Conservation (phyloP, 2,329 filamentous ascomycete genomes). For the Botrytis fabae region DNA sequence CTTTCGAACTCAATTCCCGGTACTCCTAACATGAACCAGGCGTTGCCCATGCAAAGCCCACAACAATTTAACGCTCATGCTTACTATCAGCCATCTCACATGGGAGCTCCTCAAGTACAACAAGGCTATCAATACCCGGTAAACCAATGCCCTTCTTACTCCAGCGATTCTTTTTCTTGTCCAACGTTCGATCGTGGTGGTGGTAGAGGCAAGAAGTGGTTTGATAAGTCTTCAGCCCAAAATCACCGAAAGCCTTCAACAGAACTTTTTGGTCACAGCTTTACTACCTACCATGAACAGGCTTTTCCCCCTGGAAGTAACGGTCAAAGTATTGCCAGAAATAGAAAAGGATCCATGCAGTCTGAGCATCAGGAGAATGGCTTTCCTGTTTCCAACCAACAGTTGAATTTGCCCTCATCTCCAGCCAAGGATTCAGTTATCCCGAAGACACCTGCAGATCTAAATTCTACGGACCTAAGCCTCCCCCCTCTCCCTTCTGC, state of each 20-base stretch:
- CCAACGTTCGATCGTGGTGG: slow-evolving; percentile 19
- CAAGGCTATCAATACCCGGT: slow-evolving; percentile 27
- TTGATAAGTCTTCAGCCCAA: slow-evolving; percentile 37
- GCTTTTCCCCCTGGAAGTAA: slow-evolving; percentile 30
- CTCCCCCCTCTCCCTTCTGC: slow-evolving; percentile 35
- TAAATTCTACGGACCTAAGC: slow-evolving; percentile 23
- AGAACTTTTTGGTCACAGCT: slow-evolving; percentile 35
- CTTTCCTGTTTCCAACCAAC: slow-evolving; percentile 29
- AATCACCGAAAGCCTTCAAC: slow-evolving; percentile 32
- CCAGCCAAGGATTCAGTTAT: slow-evolving; percentile 19
- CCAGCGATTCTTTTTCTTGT: slow-evolving; percentile 28
- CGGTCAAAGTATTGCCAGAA: slow-evolving; percentile 29
- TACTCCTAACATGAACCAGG: slow-evolving; percentile 67
- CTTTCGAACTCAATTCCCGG: slow-evolving; percentile 65
- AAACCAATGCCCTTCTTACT: slow-evolving; percentile 41
- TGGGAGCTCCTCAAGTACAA: slow-evolving; percentile 53
- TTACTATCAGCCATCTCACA: slow-evolving; percentile 42
- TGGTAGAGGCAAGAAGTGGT: slow-evolving; percentile 28
- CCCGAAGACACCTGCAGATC: slow-evolving; percentile 17
- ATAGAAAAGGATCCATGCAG: slow-evolving; percentile 28
- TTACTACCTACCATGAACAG: slow-evolving; percentile 29
- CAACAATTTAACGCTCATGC: slow-evolving; percentile 49
- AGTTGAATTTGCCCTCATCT: slow-evolving; percentile 16
- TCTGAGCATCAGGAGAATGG: slow-evolving; percentile 29
- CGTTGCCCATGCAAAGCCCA: slow-evolving; percentile 61